Evolutionary conservation across 108 stramenopile genomes (phyloP), one percentile per base, ranked within the genome.

Genomic region (Discostella pseudostelligera): DNA sequence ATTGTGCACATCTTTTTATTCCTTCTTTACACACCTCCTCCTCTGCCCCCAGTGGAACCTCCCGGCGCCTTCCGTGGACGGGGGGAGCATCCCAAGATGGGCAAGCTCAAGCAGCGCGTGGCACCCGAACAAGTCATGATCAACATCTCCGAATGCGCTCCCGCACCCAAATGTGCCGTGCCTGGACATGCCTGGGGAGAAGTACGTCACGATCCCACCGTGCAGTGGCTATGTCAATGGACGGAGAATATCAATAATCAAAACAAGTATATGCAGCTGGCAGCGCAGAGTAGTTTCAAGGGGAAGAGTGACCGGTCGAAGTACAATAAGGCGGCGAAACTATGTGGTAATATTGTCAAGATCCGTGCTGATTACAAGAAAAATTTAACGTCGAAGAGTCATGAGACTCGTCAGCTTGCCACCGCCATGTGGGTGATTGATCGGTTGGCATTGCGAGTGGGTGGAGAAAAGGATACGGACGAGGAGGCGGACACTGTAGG

Each of bases 371-470:
- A 96, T 49, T 97, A 97, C 83, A 89, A 88, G 79, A 83, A 81
- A 56, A 92, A 96, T 59, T 77, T 98, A 8, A 81, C 72, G 48
- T 76, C 84, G 10, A 96, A 89, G 69, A 89, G 87, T 61, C 66
- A 67, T 45, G 87, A 89, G 46, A 76, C 62, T 9, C 79, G 87
- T 36, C 97, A 99, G 79, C 80, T 97, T 42, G 99, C 96, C 4
- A 98, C 97, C 13, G 98, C 99, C n/a, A 94, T 96, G 73, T 99
- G 98, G 98, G 93, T 99, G 29, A 99, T 99, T 74, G 99, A 99
- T 88, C 79, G 91, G 19, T 81, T 98, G 56, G 99, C 99, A 2
- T 94, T 99, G 67, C 97, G 99, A 94, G 99, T 99, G 29, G 99
- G 99, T 37, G 98, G 98, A 25, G 99, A 99, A 80, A 99, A 99